Percentiles rank a stretch among this genome's conserved stretches.
phyloP scores from a whole-genome alignment of 2,329 filamentous ascomycete species.

The Tothia fuscella region DNA sequence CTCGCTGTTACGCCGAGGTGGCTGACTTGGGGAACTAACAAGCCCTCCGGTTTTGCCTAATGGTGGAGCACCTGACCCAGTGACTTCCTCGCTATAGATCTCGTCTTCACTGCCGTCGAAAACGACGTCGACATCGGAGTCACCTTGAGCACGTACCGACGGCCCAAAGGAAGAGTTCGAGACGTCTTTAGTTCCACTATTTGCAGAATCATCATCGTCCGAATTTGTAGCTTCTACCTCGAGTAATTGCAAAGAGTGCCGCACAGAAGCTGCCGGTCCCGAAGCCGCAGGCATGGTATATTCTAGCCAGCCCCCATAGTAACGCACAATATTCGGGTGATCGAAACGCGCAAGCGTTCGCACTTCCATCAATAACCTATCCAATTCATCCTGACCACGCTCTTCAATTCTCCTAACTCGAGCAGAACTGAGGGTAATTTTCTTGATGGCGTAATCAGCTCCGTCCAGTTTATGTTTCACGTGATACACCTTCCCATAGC shows the following conservation, averaged over 20 bases:
- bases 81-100: constrained; percentile 1
- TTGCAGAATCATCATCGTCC: background rate
- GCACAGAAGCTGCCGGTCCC: background rate
- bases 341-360: constrained; percentile 50
- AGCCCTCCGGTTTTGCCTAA: no score
- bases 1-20: constrained; percentile 17
- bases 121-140: constrained; percentile 2
- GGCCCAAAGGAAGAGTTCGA: background rate
- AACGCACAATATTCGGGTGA: constrained; percentile 55
- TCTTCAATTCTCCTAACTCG: constrained; percentile 41
- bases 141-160: no score
- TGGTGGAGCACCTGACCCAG: no score
- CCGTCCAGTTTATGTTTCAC: constrained; percentile 50
- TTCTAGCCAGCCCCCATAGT: constrained; percentile 55
- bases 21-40: no score
- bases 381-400: constrained; percentile 40
- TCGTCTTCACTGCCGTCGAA: constrained; percentile 9
- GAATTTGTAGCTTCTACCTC: background rate
- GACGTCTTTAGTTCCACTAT: background rate
- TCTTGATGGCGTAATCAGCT: constrained; percentile 53
- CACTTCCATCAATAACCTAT: constrained; percentile 47
- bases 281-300: constrained; percentile 1
- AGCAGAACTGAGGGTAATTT: constrained; percentile 44
- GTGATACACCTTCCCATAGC: constrained; percentile 53
- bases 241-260: background rate